Evolutionary conservation across 2,329 filamentous ascomycete species (phyloP), one percentile per base, ranked within the genome.

Genomic region (Hypocrella siamensis): DNA sequence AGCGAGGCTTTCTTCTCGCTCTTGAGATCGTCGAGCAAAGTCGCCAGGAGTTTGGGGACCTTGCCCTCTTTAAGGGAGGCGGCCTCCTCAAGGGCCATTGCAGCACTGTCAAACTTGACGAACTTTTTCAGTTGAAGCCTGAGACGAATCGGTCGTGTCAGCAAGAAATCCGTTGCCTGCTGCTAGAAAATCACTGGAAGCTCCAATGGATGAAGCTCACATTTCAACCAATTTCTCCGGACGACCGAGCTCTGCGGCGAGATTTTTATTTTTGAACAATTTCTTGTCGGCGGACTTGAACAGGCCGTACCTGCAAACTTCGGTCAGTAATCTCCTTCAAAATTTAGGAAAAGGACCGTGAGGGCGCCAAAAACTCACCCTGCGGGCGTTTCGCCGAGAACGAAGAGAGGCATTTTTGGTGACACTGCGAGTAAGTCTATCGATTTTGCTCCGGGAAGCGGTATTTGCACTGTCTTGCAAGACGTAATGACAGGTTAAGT

Each of bases 221-320:
- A 93, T 73, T 47, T 81, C 79, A 47, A 84, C 82, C 42, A 93
- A 73, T 47, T 81, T 81, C 57, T 94, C 85, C 22, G 84, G 76
- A 37, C 79, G 79, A 42, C 75, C 70, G 39, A 85, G 68, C 54
- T 90, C 76, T 40, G 74, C 67, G 33, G 72, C 69, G 40, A 93
- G 60, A 51, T 86, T 76, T 60, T 88, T 79, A 50, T 80, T 77
- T 60, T 93, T 90, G 43, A 98, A 68, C 37, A 96, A 72, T 68
- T 96, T 96, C 75, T 94, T 96, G 71, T 96, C 88, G 58, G 86
- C 84, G 47, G 88, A 81, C 70, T 98, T 96, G 67, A 98, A 85
- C 57, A 98, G 75, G 59, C 86, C 90, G 66, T 96, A 96, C 57
- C 90, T 93, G 47, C 44, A 42, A 35, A 38, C 41, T 42, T 41